Evolutionary conservation across 257 asterid genomes (phyloP).

Genomic region (Primulina tabacum): DNA sequence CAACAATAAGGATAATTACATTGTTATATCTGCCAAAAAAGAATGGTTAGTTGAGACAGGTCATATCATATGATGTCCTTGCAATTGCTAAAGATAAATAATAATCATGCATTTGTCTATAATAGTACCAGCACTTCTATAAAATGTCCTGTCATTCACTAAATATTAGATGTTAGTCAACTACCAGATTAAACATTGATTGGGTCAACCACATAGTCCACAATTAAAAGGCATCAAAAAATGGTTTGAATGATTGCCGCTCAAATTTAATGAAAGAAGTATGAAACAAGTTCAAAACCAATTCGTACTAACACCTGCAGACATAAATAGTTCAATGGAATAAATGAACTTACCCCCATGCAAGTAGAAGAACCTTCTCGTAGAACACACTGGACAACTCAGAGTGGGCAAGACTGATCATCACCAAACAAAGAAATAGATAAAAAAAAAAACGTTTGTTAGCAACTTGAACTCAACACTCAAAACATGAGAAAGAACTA

Average conservation of each 20-base stretch:
- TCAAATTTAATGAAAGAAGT: background rate
- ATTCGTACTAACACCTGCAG: constrained; percentile 16
- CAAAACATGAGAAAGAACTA: background rate
- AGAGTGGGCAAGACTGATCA: constrained; percentile 89
- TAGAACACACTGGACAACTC: constrained; percentile 87
- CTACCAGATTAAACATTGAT: background rate
- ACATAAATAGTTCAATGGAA: constrained; percentile 13
- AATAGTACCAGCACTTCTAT: background rate
- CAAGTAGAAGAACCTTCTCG: constrained; percentile 94
- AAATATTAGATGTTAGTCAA: background rate
- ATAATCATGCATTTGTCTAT: background rate
- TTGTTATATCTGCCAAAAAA: constrained; percentile 69
- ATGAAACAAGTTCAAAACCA: background rate
- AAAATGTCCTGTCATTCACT: background rate
- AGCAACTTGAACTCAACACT: constrained; percentile 1
- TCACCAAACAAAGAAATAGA: constrained; percentile 12
- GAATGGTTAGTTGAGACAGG: background rate
- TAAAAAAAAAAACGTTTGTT: constrained; percentile 1
- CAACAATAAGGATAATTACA: constrained; percentile 59
- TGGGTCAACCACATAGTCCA: background rate
- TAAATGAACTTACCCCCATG: constrained; percentile 76
- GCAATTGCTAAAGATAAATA: background rate
- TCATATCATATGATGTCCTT: constrained; percentile 12
- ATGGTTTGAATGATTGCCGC: background rate
- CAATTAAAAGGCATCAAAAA: background rate